Conservation (phyloP, 805 yeast species). For the Helenozyma rhizophorensis region DNA sequence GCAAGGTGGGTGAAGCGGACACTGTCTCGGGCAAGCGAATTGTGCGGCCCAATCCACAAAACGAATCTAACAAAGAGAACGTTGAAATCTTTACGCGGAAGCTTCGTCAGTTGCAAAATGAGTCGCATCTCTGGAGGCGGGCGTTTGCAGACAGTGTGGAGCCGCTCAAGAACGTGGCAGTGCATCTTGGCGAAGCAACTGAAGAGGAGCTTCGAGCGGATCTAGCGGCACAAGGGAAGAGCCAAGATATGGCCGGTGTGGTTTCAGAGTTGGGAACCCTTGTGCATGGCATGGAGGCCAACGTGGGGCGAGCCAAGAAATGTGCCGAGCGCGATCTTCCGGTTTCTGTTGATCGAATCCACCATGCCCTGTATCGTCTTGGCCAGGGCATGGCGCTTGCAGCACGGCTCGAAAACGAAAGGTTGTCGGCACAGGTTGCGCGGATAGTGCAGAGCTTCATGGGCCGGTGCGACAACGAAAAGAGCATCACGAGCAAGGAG, state of each 20-base stretch:
- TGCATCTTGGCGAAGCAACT: not conserved
- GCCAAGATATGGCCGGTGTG: not conserved
- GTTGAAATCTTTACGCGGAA: constrained; percentile 43
- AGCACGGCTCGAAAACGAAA: constrained; percentile 6
- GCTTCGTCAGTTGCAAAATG: constrained; percentile 40
- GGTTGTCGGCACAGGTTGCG: constrained; percentile 8
- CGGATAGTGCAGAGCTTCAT: constrained; percentile 8
- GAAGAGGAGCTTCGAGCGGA: constrained; percentile 1
- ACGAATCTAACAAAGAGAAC: constrained; percentile 46
- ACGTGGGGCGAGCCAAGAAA: constrained; percentile 9
- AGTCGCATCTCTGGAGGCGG: constrained; percentile 46
- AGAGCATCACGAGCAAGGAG: constrained; percentile 3
- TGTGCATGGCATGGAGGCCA: constrained; percentile 1
- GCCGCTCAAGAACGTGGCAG: constrained; percentile 13
- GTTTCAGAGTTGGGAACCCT: too few relatives aligned
- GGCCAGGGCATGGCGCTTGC: constrained; percentile 21
- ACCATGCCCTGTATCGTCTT: constrained; percentile 27
- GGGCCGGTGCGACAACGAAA: constrained; percentile 3
- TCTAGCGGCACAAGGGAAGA: not conserved
- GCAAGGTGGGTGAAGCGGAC: constrained; percentile 18
- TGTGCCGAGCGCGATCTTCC: constrained; percentile 19
- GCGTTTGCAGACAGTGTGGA: constrained; percentile 18
- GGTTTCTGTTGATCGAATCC: constrained; percentile 35
- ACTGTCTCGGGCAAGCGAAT: constrained; percentile 24
- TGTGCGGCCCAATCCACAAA: constrained; percentile 56